Evolutionary conservation across 2,329 filamentous ascomycete genomes (phyloP), one percentile per base, ranked within the genome.

Genomic region (Cytospora piceicola): DNA sequence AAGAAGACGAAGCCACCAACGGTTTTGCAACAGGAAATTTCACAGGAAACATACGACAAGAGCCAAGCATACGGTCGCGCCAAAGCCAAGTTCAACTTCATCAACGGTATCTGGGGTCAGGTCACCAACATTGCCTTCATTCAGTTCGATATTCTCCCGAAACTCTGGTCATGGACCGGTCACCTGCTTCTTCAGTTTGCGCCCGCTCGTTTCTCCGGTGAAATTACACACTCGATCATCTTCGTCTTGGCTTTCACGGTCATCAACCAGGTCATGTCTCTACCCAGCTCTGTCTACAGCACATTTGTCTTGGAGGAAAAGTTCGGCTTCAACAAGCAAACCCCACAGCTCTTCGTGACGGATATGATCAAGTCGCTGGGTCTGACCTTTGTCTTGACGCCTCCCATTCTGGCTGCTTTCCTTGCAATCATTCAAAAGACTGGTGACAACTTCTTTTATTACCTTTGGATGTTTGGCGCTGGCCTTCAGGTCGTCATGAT

Each of bases 321-420:
- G 76, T 99, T 96, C 73, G 95, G 95, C 58, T 99, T 99, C 87
- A 99, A 99, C 80, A 99, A 99, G 82, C 93, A 97, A 83, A 98
- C 95, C 0, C 82, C 93, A 63, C 89, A 88, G 77, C 84, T 98
- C 34, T 99, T 94, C 84, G 76, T 97, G 61, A 91, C 87, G 72
- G 95, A 99, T 77, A 88, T 97, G 81, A 77, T 98, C 81, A 99
- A 99, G 84, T 89, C 90, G 36, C 93, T 97, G 77, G 84, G 92
- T 71, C 85, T 99, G 66, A 88, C 89, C 60, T 84, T 96, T 71
- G 88, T 87, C 57, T 85, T 99, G 66, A 90, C 92, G 67, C 89
- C 93, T 60, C 95, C 96, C 0, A 90, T 99, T 71, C 90, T 97
- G 69, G 91, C 92, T 70, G 95, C 90, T 52, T 96, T 99, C 83